Evolutionary conservation across 2,329 filamentous ascomycete species (phyloP).

Genomic region (Pseudocercospora crystallina): DNA sequence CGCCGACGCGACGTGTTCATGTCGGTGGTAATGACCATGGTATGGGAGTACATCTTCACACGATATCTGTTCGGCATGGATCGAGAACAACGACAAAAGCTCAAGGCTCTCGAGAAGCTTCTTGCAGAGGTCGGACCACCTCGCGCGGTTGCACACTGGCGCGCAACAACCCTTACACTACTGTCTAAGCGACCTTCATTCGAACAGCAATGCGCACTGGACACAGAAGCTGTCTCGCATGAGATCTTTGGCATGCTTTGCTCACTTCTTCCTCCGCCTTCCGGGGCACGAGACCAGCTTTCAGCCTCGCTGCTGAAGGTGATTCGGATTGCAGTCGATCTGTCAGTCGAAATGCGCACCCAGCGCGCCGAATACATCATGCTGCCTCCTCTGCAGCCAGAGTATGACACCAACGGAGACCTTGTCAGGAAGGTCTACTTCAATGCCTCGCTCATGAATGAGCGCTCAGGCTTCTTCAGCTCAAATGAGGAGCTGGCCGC

Average conservation of each 20-base stretch:
- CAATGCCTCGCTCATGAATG: slow-evolving; percentile 93
- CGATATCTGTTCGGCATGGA: slow-evolving; percentile 99
- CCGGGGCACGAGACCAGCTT: slow-evolving; percentile 75
- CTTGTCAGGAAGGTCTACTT: slow-evolving; percentile 84
- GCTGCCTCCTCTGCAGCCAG: slow-evolving; percentile 89
- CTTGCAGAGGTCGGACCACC: slow-evolving; percentile 83
- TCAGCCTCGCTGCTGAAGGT: slow-evolving; percentile 83
- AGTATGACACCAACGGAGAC: slow-evolving; percentile 92
- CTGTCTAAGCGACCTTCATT: slow-evolving; percentile 80
- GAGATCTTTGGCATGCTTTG: slow-evolving; percentile 83
- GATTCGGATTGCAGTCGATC: slow-evolving; percentile 80
- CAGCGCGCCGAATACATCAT: slow-evolving; percentile 98
- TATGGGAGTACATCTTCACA: slow-evolving; percentile 98
- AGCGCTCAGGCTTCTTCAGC: slow-evolving; percentile 69
- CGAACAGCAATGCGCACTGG: slow-evolving; percentile 75
- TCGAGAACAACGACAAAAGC: slow-evolving; percentile 92
- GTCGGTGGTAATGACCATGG: slow-evolving; percentile 98
- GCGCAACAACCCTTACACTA: slow-evolving; percentile 88
- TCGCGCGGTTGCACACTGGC: slow-evolving; percentile 93
- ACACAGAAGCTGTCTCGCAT: slow-evolving; percentile 93
- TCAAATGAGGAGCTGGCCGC: slow-evolving; percentile 80
- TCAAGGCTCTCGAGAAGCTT: slow-evolving; percentile 92
- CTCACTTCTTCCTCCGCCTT: slow-evolving; percentile 81
- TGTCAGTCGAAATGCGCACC: slow-evolving; percentile 95
- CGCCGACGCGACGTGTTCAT: slow-evolving; percentile 92